These are phyloP conservation scores for Odontarrhena argentea DNA, from an alignment of 345 rosid species.

Conservation along the genomic window DNA sequence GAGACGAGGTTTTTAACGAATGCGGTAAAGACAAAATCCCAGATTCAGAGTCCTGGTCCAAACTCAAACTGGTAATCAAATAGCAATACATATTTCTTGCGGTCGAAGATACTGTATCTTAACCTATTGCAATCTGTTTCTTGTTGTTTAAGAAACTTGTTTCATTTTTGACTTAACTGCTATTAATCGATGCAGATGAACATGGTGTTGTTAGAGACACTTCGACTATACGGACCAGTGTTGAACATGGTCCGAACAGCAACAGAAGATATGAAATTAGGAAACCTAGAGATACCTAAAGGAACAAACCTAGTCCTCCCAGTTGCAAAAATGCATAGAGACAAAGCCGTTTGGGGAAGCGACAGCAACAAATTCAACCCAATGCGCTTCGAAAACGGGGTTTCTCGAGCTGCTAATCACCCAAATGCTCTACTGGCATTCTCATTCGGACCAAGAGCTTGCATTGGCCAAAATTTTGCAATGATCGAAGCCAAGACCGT, in stretches of 20 bases:
- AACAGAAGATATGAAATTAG: conserved; percentile 48
- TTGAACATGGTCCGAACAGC: conserved; percentile 41
- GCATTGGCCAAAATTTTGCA: conserved; percentile 62
- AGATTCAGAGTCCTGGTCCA: conserved; percentile 45
- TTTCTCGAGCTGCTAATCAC: conserved; percentile 47
- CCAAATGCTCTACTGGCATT: conserved; percentile 58
- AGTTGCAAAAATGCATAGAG: conserved; percentile 43
- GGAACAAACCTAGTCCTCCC: conserved; percentile 40
- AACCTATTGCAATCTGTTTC: conserved; percentile 5
- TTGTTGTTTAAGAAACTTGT: conserved; percentile 17
- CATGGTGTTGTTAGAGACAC: conserved; percentile 60
- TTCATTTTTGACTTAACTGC: not conserved
- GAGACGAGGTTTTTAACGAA: conserved; percentile 52
- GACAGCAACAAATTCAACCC: conserved; percentile 68
- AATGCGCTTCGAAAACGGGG: conserved; percentile 45
- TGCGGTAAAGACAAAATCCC: conserved; percentile 46
- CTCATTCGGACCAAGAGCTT: conserved; percentile 58
- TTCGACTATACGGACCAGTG: conserved; percentile 63
- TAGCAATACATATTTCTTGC: not conserved
- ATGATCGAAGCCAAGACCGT: conserved; percentile 48
- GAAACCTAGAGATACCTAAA: conserved; percentile 54
- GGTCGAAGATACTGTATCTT: not conserved
- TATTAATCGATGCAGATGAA: conserved; percentile 42
- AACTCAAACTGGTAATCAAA: conserved; percentile 42
- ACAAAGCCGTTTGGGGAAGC: conserved; percentile 58